Conservation (phyloP, 305 asterid genomes). For the Stenogyne calaminthoides region DNA sequence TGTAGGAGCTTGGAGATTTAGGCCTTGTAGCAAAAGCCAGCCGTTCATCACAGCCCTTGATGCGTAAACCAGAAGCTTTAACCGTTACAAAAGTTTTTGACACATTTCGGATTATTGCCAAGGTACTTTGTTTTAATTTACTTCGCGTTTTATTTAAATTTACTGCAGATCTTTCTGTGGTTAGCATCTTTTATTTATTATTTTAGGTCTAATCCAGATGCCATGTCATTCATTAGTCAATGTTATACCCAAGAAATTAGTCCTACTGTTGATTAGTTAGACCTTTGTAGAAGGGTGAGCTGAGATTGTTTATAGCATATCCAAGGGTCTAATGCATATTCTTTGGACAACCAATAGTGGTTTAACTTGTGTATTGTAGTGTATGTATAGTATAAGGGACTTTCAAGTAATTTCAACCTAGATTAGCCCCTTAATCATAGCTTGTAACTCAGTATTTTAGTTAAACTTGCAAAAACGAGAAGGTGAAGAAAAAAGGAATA, state of each 20-base stretch:
- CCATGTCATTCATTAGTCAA: background rate
- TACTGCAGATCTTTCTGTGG: background rate
- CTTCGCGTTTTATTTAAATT: background rate
- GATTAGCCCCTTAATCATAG: background rate
- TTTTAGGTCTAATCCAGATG: background rate
- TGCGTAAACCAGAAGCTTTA: constrained; percentile 87
- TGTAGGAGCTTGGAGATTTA: constrained; percentile 89
- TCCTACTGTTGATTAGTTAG: background rate
- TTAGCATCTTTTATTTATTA: background rate
- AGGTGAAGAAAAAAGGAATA: background rate
- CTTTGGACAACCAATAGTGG: background rate
- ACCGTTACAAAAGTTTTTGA: constrained; percentile 86
- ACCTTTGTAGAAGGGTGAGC: background rate
- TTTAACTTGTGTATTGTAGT: background rate
- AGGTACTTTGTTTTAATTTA: constrained; percentile 46
- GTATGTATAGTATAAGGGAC: background rate
- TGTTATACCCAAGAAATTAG: background rate
- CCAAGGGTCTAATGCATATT: constrained; percentile 2
- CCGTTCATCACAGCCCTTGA: constrained; percentile 89
- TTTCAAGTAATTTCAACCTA: background rate
- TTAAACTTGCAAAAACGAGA: background rate
- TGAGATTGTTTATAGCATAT: background rate
- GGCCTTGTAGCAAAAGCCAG: constrained; percentile 94
- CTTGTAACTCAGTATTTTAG: background rate
- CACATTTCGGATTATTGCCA: constrained; percentile 79